Percentiles rank a stretch among this genome's conserved stretches.
Conservation (phyloP, 1,139 yeast genomes). For the Meyerozyma sp. region DNA sequence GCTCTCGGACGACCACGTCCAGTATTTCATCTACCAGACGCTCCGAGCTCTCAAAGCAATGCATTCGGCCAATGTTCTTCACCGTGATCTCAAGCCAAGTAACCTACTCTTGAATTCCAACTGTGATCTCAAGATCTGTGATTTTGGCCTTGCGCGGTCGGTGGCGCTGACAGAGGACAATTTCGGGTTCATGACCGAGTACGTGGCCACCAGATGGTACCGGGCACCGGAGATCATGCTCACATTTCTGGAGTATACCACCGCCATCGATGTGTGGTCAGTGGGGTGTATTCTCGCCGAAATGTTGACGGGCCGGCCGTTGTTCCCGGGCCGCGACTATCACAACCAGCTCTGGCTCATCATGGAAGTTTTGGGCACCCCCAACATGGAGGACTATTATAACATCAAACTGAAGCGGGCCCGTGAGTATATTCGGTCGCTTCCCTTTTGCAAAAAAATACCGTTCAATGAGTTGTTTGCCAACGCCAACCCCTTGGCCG, state of each 20-base stretch:
- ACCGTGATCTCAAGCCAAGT: slow-evolving; percentile 89
- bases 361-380: slow-evolving; percentile 88
- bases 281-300: slow-evolving; percentile 96
- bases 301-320: slow-evolving; percentile 78
- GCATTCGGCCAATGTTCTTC: slow-evolving; percentile 88
- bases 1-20: slow-evolving; percentile 87
- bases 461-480: slow-evolving; percentile 53
- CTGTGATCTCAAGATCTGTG: slow-evolving; percentile 92
- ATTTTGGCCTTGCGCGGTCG: slow-evolving; percentile 84
- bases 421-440: slow-evolving; percentile 72
- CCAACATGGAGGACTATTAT: slow-evolving; percentile 72
- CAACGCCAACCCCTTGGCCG: slow-evolving; percentile 57
- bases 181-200: slow-evolving; percentile 84
- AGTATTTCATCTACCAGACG: slow-evolving; percentile 87
- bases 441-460: slow-evolving; percentile 59
- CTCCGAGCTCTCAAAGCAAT: slow-evolving; percentile 83
- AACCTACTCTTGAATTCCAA: slow-evolving; percentile 82
- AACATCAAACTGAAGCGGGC: slow-evolving; percentile 82
- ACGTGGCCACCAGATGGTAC: slow-evolving; percentile 97
- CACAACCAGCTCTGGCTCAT: slow-evolving; percentile 84
- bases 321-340: slow-evolving; percentile 93
- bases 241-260: slow-evolving; percentile 86
- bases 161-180: slow-evolving; percentile 38
- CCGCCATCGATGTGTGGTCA: slow-evolving; percentile 96
- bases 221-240: slow-evolving; percentile 97